Conservation (phyloP, 805 yeast genomes). For the Candida ponderosae region DNA sequence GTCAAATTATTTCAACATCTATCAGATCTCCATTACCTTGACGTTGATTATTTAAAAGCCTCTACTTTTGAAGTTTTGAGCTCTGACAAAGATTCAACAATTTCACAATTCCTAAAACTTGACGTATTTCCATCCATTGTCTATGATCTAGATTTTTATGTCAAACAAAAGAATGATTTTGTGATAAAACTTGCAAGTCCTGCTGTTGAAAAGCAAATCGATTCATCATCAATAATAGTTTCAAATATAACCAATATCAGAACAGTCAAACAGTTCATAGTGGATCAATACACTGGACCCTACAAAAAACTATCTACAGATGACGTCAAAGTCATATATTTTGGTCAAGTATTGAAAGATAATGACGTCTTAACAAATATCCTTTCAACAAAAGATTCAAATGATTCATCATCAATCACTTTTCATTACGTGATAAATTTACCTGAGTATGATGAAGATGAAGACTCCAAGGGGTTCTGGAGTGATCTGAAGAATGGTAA, state of each 20-base stretch:
- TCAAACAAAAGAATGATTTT: slow-evolving; percentile 15
- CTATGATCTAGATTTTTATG: slow-evolving; percentile 19
- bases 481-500: slow-evolving; percentile 17
- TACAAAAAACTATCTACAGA: slow-evolving; percentile 5
- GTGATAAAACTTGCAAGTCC: slow-evolving; percentile 19
- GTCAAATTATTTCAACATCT: background rate
- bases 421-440: slow-evolving; percentile 17
- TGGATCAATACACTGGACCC: slow-evolving; percentile 15
- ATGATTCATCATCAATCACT: background rate
- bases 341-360: slow-evolving; percentile 16
- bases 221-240: slow-evolving; percentile 8
- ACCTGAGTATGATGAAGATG: slow-evolving; percentile 4
- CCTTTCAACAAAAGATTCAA: background rate
- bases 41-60: slow-evolving; percentile 11
- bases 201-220: slow-evolving; percentile 5
- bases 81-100: slow-evolving; percentile 13
- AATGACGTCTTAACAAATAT: slow-evolving; percentile 10
- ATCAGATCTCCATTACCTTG: slow-evolving; percentile 7
- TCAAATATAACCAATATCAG: slow-evolving; percentile 8
- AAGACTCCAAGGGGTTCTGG: slow-evolving; percentile 17
- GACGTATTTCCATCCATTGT: slow-evolving; percentile 24
- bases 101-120: slow-evolving; percentile 22
- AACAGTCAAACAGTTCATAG: slow-evolving; percentile 16
- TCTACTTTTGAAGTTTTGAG: too few relatives aligned
- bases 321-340: slow-evolving; percentile 19